A percentile compares a stretch with the other conserved stretches of the same genome.
phyloP scores from a whole-genome alignment of 2,329 filamentous ascomycete genomes.

The Colletotrichum plurivorum region DNA sequence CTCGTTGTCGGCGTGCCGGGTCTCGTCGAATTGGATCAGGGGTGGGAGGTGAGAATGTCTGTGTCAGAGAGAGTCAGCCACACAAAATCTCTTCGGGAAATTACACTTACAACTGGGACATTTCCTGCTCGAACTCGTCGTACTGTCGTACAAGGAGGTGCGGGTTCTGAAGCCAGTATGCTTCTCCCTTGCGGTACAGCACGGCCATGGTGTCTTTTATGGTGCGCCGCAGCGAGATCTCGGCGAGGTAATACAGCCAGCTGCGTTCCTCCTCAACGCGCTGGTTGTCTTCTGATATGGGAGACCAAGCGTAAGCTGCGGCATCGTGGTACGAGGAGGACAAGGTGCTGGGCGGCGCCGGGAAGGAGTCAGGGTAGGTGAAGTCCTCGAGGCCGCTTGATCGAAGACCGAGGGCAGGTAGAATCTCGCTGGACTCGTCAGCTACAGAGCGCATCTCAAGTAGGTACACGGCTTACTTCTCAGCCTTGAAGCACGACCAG shows the following conservation, averaged over 20 bases:
- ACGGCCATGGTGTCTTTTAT: conserved; percentile 38
- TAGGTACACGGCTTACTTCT: conserved; percentile 37
- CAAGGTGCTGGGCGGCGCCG: conserved; percentile 34
- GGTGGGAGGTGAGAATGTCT: conserved; percentile 39
- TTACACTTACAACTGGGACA: conserved; percentile 22
- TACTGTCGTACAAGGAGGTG: conserved; percentile 33
- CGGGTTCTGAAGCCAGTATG: conserved; percentile 28
- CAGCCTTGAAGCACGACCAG: conserved; percentile 44
- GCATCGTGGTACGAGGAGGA: not conserved
- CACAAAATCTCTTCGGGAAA: not conserved
- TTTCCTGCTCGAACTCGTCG: conserved; percentile 36
- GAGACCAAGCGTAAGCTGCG: conserved; percentile 10
- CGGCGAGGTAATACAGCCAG: conserved; percentile 66
- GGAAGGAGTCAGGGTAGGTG: conserved; percentile 42
- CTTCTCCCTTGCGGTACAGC: conserved; percentile 27
- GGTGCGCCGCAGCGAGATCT: conserved; percentile 62
- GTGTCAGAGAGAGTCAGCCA: conserved; percentile 1
- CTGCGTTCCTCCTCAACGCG: conserved; percentile 59
- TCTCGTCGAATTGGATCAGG: conserved; percentile 34
- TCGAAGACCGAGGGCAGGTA: conserved; percentile 4
- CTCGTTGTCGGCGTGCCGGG: conserved; percentile 34
- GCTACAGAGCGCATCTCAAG: not conserved
- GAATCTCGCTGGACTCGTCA: not conserved
- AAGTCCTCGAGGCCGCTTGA: conserved; percentile 40
- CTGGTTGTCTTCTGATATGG: conserved; percentile 10